Percentiles rank a stretch among this genome's conserved stretches.
Conservation (phyloP, 176 grass and related monocot species). For the Carex cristatella region DNA sequence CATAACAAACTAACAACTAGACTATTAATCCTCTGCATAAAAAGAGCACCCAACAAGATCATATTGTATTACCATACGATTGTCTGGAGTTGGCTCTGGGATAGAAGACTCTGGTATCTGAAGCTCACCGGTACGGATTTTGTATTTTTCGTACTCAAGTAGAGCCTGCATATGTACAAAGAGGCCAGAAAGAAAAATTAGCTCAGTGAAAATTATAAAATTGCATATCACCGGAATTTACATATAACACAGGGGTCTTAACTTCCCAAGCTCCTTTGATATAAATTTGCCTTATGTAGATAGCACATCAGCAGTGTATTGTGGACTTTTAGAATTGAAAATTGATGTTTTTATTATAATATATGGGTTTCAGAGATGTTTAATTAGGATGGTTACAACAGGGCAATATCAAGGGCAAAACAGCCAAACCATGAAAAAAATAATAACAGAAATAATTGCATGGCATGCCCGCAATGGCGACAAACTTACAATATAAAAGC, state of each 20-base stretch:
- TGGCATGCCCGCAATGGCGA: too few species aligned
- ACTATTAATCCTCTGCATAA: slow-evolving; percentile 3
- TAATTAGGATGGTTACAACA: background rate
- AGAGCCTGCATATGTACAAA: slow-evolving; percentile 62
- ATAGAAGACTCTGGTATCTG: slow-evolving; percentile 53
- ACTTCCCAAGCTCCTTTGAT: background rate
- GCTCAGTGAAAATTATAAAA: background rate
- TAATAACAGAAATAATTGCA: background rate
- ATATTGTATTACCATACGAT: slow-evolving; percentile 47
- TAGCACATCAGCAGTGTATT: background rate
- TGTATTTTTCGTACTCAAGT: slow-evolving; percentile 95
- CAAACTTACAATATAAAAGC: background rate
- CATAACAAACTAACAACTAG: background rate
- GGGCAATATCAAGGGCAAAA: background rate
- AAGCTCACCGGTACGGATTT: slow-evolving; percentile 85
- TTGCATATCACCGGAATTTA: background rate
- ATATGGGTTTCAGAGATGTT: background rate
- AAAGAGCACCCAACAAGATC: background rate
- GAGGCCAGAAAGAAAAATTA: background rate
- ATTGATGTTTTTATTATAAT: background rate
- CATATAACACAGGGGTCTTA: background rate
- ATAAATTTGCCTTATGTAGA: background rate
- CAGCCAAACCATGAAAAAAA: background rate
- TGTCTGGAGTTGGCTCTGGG: slow-evolving; percentile 44
- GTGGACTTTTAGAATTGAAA: background rate